A percentile compares a stretch with the other conserved stretches of the same genome.
Evolutionary conservation across 2,329 filamentous ascomycete genomes (phyloP).

Genomic region (Neophaeococcomyces aloes): DNA sequence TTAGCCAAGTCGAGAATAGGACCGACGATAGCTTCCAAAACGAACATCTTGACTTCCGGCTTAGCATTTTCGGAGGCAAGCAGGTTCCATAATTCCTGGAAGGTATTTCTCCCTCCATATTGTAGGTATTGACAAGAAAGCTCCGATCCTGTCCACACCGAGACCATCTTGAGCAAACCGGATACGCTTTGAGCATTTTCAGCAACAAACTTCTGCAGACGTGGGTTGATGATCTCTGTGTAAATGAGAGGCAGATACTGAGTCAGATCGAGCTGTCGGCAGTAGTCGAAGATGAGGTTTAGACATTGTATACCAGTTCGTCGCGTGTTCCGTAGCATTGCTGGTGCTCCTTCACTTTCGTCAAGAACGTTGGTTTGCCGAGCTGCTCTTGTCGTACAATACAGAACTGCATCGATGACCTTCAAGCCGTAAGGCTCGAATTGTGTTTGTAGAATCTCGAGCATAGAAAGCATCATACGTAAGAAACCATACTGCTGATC

Average conservation of each 20-base stretch:
- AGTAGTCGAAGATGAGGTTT: conserved; percentile 64
- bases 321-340: conserved; percentile 40
- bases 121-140: conserved; percentile 61
- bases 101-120: conserved; percentile 46
- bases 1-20: conserved; percentile 25
- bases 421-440: conserved; percentile 57
- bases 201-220: conserved; percentile 64
- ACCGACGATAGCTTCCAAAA: conserved; percentile 61
- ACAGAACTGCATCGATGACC: conserved; percentile 67
- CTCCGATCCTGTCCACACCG: conserved; percentile 63
- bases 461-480: conserved; percentile 65
- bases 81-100: conserved; percentile 62
- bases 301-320: conserved; percentile 67
- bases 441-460: conserved; percentile 69
- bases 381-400: conserved; percentile 63
- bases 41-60: conserved; percentile 74
- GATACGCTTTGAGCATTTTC: conserved; percentile 89
- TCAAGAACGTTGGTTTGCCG: conserved; percentile 23
- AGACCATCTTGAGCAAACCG: conserved; percentile 67
- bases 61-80: conserved; percentile 64
- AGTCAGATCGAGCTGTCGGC: conserved; percentile 59
- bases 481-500: conserved; percentile 84
- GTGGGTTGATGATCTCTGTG: conserved; percentile 62
- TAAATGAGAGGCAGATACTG: conserved; percentile 62
- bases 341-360: conserved; percentile 23